These are phyloP conservation scores for Kluyveromyces starmeri DNA, from an alignment of 805 yeast species.

Conservation along the genomic window DNA sequence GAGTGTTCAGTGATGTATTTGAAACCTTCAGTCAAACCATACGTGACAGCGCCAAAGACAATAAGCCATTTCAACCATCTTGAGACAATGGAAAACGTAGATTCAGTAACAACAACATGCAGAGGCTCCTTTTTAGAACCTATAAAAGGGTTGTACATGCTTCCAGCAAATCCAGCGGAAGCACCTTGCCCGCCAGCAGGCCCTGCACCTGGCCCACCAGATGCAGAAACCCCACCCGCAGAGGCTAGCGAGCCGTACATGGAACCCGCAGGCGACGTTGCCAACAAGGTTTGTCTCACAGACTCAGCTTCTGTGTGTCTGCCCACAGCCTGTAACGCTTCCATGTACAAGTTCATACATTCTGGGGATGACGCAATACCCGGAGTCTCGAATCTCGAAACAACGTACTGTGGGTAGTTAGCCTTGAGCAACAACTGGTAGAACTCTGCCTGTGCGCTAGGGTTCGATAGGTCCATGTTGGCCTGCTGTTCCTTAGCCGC, in stretches of 20 bases:
- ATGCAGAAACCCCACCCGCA: constrained; percentile 10
- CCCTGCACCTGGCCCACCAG: constrained; percentile 4
- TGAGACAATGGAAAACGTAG: constrained; percentile 65
- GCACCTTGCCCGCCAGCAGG: constrained; percentile 1
- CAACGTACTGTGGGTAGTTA: constrained; percentile 92
- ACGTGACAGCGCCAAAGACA: constrained; percentile 70
- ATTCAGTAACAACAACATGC: constrained; percentile 88
- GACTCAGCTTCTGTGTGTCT: constrained; percentile 70
- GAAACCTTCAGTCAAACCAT: constrained; percentile 72
- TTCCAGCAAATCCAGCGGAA: constrained; percentile 19
- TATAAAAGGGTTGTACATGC: constrained; percentile 27
- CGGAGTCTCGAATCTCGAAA: constrained; percentile 87
- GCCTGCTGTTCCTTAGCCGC: constrained; percentile 79
- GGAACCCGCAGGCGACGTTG: constrained; percentile 30
- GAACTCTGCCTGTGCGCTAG: constrained; percentile 73
- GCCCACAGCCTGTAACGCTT: constrained; percentile 74
- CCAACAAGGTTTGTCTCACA: constrained; percentile 40
- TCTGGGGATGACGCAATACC: constrained; percentile 82
- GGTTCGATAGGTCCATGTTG: constrained; percentile 59
- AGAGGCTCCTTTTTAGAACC: constrained; percentile 78
- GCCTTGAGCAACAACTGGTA: constrained; percentile 65
- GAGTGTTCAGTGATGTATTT: constrained; percentile 78
- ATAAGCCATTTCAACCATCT: constrained; percentile 86
- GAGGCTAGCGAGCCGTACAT: constrained; percentile 25
- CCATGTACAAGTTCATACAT: constrained; percentile 69